Base-by-base conservation (phyloP, 2,329 filamentous ascomycete species). In the Colletotrichum viniferum region DNA sequence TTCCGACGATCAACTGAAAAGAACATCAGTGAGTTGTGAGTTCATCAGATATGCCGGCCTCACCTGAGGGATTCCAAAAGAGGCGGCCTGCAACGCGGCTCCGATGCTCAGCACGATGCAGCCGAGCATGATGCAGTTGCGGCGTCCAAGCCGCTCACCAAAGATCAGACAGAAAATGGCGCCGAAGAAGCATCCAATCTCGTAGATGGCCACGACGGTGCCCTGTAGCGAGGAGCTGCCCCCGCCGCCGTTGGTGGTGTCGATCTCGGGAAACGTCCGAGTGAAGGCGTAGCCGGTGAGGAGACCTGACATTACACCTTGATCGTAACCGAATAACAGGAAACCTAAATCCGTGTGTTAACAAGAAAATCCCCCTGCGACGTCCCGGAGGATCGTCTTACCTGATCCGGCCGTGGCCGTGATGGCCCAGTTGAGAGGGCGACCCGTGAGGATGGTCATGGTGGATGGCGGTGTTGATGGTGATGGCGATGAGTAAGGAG, bases 161-260 rank as follows among this genome's bases (percentile, higher is more conserved):
- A 85, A 84, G 73, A 79, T 80, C 69, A 82, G 79, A 32, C 80
- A 82, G 69, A 84, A 81, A 69, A 88, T 83, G 58, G 87, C 84
- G 38, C 87, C 86, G 18, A 87, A 81, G 79, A 88, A 87, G 76
- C 86, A 88, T 3, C 88, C 88, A 26, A 88, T 84, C 70, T 87
- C 85, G 72, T 87, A 87, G n/a, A 87, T 86, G 28, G 86, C 85
- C 24, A 86, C 85, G 2, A 87, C 86, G 32, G 84, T 86, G 24
- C 86, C 86, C 77, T 88, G 86, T 9, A 87, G 78, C 7, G 85
- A 85, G 4, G 86, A 83, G 66, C 84, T 87, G 3, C 85, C 85
- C 7, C 76, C 76, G 1, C 80, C 76, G 56, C 73, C 73, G 69
- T 75, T 68, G 2, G 82, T 85, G 1, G 85, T 83, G 71, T 84